Evolutionary conservation across 108 stramenopile genomes (phyloP), one percentile per base, ranked within the genome.

Genomic region (Stephanodiscus triporus): DNA sequence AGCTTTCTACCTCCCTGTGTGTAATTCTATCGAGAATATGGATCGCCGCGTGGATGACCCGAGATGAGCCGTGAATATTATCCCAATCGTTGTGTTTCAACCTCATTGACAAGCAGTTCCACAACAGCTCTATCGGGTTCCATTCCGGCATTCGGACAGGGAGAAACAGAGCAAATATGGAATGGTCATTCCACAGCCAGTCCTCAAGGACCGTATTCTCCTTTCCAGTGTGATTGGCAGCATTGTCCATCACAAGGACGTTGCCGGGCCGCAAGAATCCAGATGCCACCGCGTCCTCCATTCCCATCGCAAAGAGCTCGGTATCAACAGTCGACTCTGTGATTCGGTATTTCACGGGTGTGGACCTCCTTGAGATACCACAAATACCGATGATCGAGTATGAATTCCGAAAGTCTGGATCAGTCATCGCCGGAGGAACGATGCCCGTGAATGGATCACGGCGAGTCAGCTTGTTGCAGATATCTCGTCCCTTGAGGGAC

Each of bases 61-160:
- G 36, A 36, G 36, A 36, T 36, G 36, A 36, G 36, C 36, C 6
- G 36, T 36, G 36, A 4, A 36, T 36, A 36, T 36, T 6, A 36
- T 36, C 36, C 36, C 36, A 36, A 36, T 36, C 6, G 36, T 36
- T 36, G 36, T 36, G 36, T 36, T 56, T 56, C 24, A 56, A 24
- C 8, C 55, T 11, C 24, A 24, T 26, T 26, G 11, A 20, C 23
- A 56, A 8, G 26, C 11, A 24, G 23, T 56, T 56, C 55, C 55
- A 56, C 19, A 56, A 22, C 24, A 56, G 24, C 24, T 56, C 55
- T 24, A 56, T 56, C 8, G 55, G 55, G 24, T 56, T 56, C 55
- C 20, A 56, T 26, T 56, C 55, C 20, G 55, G 19, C 8, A 22
- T 26, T 24, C 24, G 23, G 11, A 24, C 23, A 20, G 49, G 49